Evolutionary conservation across 2,329 filamentous ascomycete species (phyloP).

Genomic region (Daldinia sp.): DNA sequence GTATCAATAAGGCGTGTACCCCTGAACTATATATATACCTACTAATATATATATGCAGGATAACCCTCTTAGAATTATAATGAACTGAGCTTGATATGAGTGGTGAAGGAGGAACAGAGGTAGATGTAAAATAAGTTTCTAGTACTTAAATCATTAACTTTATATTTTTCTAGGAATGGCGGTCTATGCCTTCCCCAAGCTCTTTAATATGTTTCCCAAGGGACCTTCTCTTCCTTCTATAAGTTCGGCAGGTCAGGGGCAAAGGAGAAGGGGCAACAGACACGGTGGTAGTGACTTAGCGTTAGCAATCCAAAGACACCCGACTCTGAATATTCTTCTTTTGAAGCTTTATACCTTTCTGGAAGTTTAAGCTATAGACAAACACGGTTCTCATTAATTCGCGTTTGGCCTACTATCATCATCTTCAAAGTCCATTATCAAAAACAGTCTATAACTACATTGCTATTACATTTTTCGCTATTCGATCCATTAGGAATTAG

Average conservation of each 20-base stretch:
- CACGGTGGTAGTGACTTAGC: not conserved
- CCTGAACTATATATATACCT: too few species aligned
- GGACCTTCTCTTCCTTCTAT: not conserved
- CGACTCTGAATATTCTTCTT: not conserved
- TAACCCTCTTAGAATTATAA: not conserved
- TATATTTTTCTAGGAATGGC: not conserved
- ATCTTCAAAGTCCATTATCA: constrained; percentile 18
- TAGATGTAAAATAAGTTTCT: not conserved
- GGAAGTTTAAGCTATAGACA: not conserved
- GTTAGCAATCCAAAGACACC: not conserved
- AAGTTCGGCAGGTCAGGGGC: not conserved
- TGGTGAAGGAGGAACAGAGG: not conserved
- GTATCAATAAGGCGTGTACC: not conserved
- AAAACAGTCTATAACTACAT: constrained; percentile 15
- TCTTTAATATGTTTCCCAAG: not conserved
- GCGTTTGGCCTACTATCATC: constrained; percentile 14
- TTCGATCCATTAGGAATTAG: not conserved
- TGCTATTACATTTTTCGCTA: not conserved
- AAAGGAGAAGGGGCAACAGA: not conserved
- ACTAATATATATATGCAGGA: not conserved
- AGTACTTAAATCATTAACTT: not conserved
- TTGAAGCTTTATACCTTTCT: not conserved
- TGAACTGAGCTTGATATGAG: too few species aligned
- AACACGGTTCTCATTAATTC: constrained; percentile 6
- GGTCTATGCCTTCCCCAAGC: not conserved